A percentile compares a stretch with the other conserved stretches of the same genome.
Evolutionary conservation across 306 rosid genomes (phyloP).

Genomic region (Cucurbita argyrosperma): DNA sequence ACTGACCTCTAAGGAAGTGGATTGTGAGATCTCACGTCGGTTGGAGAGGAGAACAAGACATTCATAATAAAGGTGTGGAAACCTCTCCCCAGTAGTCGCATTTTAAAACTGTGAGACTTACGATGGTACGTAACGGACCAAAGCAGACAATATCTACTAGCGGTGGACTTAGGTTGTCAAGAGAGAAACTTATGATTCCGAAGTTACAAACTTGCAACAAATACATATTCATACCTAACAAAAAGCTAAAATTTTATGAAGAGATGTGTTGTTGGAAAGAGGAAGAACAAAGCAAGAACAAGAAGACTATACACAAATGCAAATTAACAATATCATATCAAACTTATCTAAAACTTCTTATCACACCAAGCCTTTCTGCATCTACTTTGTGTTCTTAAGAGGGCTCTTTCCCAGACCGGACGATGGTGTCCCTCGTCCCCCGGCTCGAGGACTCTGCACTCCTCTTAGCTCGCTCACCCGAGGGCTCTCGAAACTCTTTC

Average conservation of each 20-base stretch:
- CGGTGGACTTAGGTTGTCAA: too few species aligned
- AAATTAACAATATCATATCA: not conserved
- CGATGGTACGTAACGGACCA: too few species aligned
- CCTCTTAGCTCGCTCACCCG: slow-evolving; percentile 39
- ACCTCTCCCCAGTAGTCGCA: too few species aligned
- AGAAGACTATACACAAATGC: slow-evolving; percentile 5
- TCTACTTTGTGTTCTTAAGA: slow-evolving; percentile 25
- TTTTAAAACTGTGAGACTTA: too few species aligned
- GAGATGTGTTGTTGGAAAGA: slow-evolving; percentile 9
- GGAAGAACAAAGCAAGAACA: not conserved
- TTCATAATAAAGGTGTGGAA: too few species aligned
- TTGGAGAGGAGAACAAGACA: too few species aligned
- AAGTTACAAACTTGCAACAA: not conserved
- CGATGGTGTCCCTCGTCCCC: slow-evolving; percentile 31
- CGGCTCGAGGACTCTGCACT: slow-evolving; percentile 55
- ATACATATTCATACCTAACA: not conserved
- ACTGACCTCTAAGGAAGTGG: too few species aligned
- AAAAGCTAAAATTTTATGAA: not conserved
- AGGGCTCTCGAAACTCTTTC: slow-evolving; percentile 36
- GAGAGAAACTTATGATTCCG: not conserved
- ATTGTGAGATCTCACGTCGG: too few species aligned
- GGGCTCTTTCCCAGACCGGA: slow-evolving; percentile 61
- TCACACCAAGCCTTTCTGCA: not conserved
- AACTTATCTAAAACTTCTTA: slow-evolving; percentile 13
- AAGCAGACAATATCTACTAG: too few species aligned